Evolutionary conservation across 83 land plant species (phyloP), one percentile per base, ranked within the genome.

Genomic region (Larix sibirica): DNA sequence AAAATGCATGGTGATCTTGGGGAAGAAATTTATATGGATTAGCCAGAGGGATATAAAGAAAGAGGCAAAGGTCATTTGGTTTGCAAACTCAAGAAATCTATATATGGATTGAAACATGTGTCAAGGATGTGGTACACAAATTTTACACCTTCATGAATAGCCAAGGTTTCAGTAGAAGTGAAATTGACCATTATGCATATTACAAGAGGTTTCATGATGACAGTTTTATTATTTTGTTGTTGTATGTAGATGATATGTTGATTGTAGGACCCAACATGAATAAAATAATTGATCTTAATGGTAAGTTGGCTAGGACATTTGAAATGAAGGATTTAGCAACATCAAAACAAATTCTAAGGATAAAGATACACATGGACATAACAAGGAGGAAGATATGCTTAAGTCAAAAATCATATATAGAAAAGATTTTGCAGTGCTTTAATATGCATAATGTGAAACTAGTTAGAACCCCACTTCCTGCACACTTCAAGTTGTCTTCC

Each of bases 1-100:
- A 87, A 60, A 84, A 20, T 13, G 79, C 75, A 87, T 87, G 79
- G 83, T 47, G 80, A 83, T 20, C 63, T 83, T 20, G 79, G 83
- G 28, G 83, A 83, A 44, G 81, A 83, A 59, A 80, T 81, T 16
- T 81, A 87, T 79, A 81, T 87, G 83, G 1, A 56, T 23, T 84
- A 85, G 14, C 87, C 60, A 69, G 47, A 75, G 47, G 71, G 81
- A 28, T 83, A 24, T 78, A 81, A 13, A 10, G 36, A 23, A 31
- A 21, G 36, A 70, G 71, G 81, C 26, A 83, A 83, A 78, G 70
- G 78, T 62, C 21, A 42, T 65, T 42, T 77, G 21, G 85, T 83
- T 54, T 83, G 85, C 8, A 9, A 23, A 42, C 38, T 83, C 9
- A 78, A 63, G 33, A 77, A 77, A 78, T n/a, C 68, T 47, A 0